These are phyloP conservation scores for Nemania abortiva DNA, from an alignment of 2,329 filamentous ascomycete species.

Conservation along the genomic window DNA sequence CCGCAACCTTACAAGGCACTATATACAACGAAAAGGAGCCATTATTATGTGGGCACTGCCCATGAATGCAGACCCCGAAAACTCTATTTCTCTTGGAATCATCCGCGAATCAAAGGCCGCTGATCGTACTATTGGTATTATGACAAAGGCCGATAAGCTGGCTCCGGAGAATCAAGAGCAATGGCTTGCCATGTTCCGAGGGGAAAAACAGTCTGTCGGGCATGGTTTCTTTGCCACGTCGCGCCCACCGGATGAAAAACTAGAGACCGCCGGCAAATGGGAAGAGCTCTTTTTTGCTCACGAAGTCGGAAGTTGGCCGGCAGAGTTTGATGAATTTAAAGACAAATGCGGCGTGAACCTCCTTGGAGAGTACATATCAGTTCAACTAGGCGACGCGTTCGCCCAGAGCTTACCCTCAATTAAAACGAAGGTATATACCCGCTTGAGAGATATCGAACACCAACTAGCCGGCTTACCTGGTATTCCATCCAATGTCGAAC, in stretches of 20 bases:
- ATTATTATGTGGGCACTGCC: constrained; percentile 82
- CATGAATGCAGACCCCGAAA: constrained; percentile 83
- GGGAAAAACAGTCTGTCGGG: constrained; percentile 71
- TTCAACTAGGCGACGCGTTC: constrained; percentile 66
- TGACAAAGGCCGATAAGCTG: constrained; percentile 87
- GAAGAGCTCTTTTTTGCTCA: constrained; percentile 66
- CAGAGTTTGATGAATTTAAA: constrained; percentile 60
- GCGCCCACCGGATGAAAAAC: constrained; percentile 67
- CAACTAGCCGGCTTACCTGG: constrained; percentile 73
- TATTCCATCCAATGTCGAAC: constrained; percentile 74
- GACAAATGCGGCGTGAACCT: constrained; percentile 66
- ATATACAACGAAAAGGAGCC: constrained; percentile 76
- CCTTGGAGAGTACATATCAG: constrained; percentile 65
- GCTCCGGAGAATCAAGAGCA: constrained; percentile 63
- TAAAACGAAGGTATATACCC: constrained; percentile 63
- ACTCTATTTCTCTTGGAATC: constrained; percentile 76
- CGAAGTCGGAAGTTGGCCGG: constrained; percentile 59
- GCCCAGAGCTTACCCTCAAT: constrained; percentile 66
- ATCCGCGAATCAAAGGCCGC: constrained; percentile 69
- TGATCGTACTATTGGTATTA: constrained; percentile 75
- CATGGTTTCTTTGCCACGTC: constrained; percentile 86
- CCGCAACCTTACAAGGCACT: constrained; percentile 75
- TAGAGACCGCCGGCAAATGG: constrained; percentile 65
- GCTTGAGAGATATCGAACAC: constrained; percentile 64
- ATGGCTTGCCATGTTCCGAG: constrained; percentile 73